Conservation (phyloP, 2,329 filamentous ascomycete species). For the Calycina herbarum region DNA sequence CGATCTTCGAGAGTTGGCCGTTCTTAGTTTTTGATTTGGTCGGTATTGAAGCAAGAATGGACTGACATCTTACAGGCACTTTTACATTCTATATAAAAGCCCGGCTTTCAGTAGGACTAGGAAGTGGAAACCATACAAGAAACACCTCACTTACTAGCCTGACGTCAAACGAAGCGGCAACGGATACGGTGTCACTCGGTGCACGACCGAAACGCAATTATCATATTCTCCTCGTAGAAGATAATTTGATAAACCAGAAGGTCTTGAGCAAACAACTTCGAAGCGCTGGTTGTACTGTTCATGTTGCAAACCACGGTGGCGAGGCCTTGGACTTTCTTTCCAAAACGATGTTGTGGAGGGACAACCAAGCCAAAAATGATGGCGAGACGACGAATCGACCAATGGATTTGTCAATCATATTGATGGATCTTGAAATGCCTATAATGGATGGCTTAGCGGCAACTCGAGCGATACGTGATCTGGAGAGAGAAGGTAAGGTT, state of each 20-base stretch:
- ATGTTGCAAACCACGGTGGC: conserved; percentile 64
- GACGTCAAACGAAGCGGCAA: neutral
- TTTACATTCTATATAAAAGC: conserved; percentile 69
- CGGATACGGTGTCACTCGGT: neutral
- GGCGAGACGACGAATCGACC: conserved; percentile 42
- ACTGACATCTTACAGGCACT: conserved; percentile 43
- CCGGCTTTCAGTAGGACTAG: conserved; percentile 20
- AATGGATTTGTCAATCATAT: conserved; percentile 62
- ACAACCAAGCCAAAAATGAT: neutral
- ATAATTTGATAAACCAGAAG: conserved; percentile 67
- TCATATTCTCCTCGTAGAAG: conserved; percentile 64
- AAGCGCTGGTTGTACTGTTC: conserved; percentile 59
- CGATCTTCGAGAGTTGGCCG: neutral
- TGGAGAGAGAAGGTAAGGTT: conserved; percentile 64
- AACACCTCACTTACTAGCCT: conserved; percentile 17
- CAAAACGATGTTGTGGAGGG: conserved; percentile 55
- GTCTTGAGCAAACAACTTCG: conserved; percentile 61
- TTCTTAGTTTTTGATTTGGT: neutral
- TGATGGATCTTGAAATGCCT: conserved; percentile 85
- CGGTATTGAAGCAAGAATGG: neutral
- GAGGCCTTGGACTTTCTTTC: conserved; percentile 61
- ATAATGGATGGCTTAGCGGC: conserved; percentile 81
- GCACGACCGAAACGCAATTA: conserved; percentile 33
- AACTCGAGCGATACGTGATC: conserved; percentile 65
- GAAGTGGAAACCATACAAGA: conserved; percentile 32